These are phyloP conservation scores for Dendrothele bispora DNA, from an alignment of 768 basidiomycete genomes.

Conservation along the genomic window DNA sequence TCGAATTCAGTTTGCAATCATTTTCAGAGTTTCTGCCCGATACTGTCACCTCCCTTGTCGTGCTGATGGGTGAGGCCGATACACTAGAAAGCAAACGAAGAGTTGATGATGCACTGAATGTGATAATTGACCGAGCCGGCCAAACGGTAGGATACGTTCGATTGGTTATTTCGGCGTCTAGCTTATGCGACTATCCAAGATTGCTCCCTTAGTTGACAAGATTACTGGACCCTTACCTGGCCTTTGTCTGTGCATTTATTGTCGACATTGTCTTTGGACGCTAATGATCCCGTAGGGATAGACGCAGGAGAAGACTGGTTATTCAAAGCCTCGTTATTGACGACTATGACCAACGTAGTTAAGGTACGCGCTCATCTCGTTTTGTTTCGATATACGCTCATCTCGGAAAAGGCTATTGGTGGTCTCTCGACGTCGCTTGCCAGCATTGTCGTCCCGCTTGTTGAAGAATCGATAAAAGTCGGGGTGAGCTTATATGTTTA, in stretches of 20 bases:
- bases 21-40: slow-evolving; percentile 72
- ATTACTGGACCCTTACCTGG: slow-evolving; percentile 67
- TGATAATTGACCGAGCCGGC: slow-evolving; percentile 61
- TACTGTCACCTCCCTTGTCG: slow-evolving; percentile 65
- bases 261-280: slow-evolving; percentile 11
- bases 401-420: slow-evolving; percentile 54
- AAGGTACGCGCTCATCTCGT: slow-evolving; percentile 44
- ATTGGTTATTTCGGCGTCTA: not conserved
- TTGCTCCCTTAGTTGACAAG: slow-evolving; percentile 60
- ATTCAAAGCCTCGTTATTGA: slow-evolving; percentile 70
- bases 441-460: slow-evolving; percentile 58
- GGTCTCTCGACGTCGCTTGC: slow-evolving; percentile 57
- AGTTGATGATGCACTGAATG: slow-evolving; percentile 67
- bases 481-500: slow-evolving; percentile 47
- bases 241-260: slow-evolving; percentile 55
- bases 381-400: not conserved
- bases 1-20: slow-evolving; percentile 57
- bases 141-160: slow-evolving; percentile 29
- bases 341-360: slow-evolving; percentile 68
- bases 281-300: slow-evolving; percentile 50
- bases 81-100: slow-evolving; percentile 76
- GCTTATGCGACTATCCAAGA: slow-evolving; percentile 38
- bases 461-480: slow-evolving; percentile 63
- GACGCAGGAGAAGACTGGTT: slow-evolving; percentile 66
- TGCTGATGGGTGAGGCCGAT: slow-evolving; percentile 69